Conservation (phyloP, 805 yeast species). For the Candida loeiensis region DNA sequence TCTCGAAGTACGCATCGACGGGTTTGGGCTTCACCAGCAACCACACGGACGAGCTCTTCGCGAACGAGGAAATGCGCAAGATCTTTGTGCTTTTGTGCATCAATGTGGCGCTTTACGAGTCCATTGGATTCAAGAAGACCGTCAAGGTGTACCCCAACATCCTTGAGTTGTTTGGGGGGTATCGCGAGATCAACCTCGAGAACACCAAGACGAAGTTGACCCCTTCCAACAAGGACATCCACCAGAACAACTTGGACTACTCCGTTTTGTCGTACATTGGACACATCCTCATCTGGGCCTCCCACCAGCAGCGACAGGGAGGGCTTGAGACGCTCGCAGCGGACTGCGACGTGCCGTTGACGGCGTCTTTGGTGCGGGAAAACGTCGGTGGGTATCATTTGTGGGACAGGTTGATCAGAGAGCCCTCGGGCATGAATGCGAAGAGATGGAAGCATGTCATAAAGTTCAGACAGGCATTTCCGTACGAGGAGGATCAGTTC, state of each 20-base stretch:
- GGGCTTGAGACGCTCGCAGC: conserved; percentile 13
- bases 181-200: conserved; percentile 30
- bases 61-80: conserved; percentile 15
- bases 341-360: conserved; percentile 18
- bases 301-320: conserved; percentile 20
- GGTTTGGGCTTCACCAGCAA: conserved; percentile 24
- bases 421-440: conserved; percentile 29
- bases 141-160: conserved; percentile 23
- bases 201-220: conserved; percentile 33
- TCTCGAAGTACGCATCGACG: conserved; percentile 27
- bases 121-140: conserved; percentile 31
- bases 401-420: conserved; percentile 37
- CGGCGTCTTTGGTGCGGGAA: conserved; percentile 15
- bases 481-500: conserved; percentile 39
- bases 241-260: conserved; percentile 36
- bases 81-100: conserved; percentile 30
- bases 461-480: conserved; percentile 33
- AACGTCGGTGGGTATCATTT: conserved; percentile 38
- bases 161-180: conserved; percentile 25
- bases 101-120: conserved; percentile 34
- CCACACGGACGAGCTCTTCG: conserved; percentile 24
- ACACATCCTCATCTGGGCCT: conserved; percentile 37
- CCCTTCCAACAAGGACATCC: conserved; percentile 30
- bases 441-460: conserved; percentile 42
- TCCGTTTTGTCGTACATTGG: conserved; percentile 37